These are phyloP conservation scores for Raphanus raphanistrum DNA, from an alignment of 345 rosid species.

Conservation along the genomic window DNA sequence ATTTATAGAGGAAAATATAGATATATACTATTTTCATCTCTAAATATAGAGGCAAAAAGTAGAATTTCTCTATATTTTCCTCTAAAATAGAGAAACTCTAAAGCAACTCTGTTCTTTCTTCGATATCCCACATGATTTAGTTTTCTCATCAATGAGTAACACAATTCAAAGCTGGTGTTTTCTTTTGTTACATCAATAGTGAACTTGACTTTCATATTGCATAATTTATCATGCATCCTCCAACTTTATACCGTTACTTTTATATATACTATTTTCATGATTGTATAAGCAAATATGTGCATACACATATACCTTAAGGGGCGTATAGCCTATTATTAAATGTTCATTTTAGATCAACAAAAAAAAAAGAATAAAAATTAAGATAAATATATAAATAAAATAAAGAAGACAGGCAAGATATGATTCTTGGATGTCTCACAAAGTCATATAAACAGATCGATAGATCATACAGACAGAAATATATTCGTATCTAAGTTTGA, in stretches of 20 bases:
- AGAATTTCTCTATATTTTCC: no score
- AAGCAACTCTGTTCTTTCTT: neutral
- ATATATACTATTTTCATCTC: no score
- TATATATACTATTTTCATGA: neutral
- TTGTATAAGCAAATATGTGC: conserved; percentile 11
- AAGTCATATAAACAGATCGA: conserved; percentile 30
- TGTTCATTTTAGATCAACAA: conserved; percentile 16
- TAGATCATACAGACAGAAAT: conserved; percentile 29
- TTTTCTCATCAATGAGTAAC: neutral
- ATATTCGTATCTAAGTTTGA: conserved; percentile 38
- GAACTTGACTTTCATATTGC: neutral
- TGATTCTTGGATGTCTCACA: conserved; percentile 39
- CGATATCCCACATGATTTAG: neutral
- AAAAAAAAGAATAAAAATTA: conserved; percentile 19
- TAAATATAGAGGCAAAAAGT: no score
- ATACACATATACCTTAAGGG: conserved; percentile 3
- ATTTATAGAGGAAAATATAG: no score
- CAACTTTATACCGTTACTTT: neutral
- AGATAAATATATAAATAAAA: neutral
- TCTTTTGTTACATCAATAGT: neutral
- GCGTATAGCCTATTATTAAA: conserved; percentile 9
- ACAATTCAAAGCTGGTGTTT: neutral
- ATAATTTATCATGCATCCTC: neutral
- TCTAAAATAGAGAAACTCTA: no score
- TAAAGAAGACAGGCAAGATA: conserved; percentile 31